A percentile compares a stretch with the other conserved stretches of the same genome.
These are phyloP conservation scores for Aristolochia fimbriata DNA, from an alignment of 164 flowering plant genomes.

Conservation along the genomic window DNA sequence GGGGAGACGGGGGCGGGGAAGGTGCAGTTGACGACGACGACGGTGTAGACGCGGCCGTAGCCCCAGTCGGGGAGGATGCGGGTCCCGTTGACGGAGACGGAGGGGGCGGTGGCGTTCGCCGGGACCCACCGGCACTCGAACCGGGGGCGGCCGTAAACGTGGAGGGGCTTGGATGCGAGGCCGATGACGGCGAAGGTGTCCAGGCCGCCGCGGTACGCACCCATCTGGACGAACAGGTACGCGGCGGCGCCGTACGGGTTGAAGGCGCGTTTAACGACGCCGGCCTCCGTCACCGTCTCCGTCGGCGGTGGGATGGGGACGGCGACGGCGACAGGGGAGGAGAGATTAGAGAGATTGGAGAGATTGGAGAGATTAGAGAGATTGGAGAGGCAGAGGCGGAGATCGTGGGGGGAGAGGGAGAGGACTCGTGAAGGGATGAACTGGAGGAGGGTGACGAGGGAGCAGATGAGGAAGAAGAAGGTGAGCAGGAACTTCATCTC, in stretches of 20 bases:
- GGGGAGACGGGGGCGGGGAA: slow-evolving; percentile 37
- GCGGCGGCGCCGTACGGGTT: slow-evolving; percentile 62
- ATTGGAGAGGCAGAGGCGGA: slow-evolving; percentile 41
- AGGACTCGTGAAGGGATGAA: slow-evolving; percentile 41
- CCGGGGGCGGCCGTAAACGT: slow-evolving; percentile 27
- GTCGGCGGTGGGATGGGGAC: not conserved
- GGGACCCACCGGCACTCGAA: slow-evolving; percentile 63
- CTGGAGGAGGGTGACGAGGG: slow-evolving; percentile 40
- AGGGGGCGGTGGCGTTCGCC: not conserved
- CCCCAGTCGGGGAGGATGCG: slow-evolving; percentile 89
- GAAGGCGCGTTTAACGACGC: slow-evolving; percentile 47
- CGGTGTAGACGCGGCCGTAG: slow-evolving; percentile 87
- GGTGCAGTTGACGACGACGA: slow-evolving; percentile 80
- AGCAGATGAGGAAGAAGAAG: slow-evolving; percentile 38
- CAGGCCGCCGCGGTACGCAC: slow-evolving; percentile 82
- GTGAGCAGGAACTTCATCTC: slow-evolving; percentile 52
- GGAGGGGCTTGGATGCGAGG: slow-evolving; percentile 47
- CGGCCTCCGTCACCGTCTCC: slow-evolving; percentile 1
- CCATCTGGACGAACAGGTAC: slow-evolving; percentile 69
- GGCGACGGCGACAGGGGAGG: slow-evolving; percentile 10
- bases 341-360: slow-evolving; percentile 11
- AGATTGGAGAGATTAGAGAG: slow-evolving; percentile 14
- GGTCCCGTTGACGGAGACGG: slow-evolving; percentile 19
- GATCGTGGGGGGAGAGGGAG: slow-evolving; percentile 38
- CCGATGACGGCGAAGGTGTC: slow-evolving; percentile 47